Evolutionary conservation across 139 green algal species (phyloP).

Genomic region (Chlorella sp.): DNA sequence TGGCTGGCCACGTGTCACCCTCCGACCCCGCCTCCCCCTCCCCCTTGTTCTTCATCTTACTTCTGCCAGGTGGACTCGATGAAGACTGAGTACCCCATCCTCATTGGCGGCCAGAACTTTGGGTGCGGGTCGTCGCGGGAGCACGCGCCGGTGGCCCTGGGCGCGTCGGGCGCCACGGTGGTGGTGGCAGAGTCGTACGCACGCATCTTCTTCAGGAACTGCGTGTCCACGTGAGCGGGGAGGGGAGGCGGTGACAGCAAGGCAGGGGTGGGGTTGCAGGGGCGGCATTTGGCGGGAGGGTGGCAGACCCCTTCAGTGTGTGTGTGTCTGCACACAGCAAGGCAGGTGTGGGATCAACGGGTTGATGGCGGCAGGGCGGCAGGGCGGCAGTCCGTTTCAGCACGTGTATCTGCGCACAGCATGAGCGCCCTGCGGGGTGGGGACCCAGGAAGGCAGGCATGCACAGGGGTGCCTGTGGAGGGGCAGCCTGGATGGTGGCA

Average conservation of each 20-base stretch:
- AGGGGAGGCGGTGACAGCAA: not conserved
- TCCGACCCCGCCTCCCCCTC: not conserved
- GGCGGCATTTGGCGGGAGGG: not conserved
- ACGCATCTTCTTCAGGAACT: constrained; percentile 98
- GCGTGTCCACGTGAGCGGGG: constrained; percentile 85
- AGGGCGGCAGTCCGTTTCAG: no score
- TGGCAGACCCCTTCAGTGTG: not conserved
- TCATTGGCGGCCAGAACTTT: constrained; percentile 96
- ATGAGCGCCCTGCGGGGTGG: no score
- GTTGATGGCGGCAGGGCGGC: no score
- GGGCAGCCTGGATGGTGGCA: not conserved
- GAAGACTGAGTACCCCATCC: constrained; percentile 93
- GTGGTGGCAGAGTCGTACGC: constrained; percentile 94
- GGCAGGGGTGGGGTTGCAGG: no score
- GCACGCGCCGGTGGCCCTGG: constrained; percentile 92
- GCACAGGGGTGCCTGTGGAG: no score
- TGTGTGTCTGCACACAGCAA: not conserved
- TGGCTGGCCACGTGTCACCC: not conserved
- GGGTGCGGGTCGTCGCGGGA: constrained; percentile 94
- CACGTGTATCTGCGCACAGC: no score
- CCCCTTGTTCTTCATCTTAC: no score
- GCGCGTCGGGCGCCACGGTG: constrained; percentile 77
- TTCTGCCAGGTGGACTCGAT: constrained; percentile 70
- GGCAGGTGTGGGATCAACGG: no score
- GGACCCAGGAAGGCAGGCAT: no score